Evolutionary conservation across 2,329 filamentous ascomycete species (phyloP).

Genomic region (Trichoderma arundinaceum): DNA sequence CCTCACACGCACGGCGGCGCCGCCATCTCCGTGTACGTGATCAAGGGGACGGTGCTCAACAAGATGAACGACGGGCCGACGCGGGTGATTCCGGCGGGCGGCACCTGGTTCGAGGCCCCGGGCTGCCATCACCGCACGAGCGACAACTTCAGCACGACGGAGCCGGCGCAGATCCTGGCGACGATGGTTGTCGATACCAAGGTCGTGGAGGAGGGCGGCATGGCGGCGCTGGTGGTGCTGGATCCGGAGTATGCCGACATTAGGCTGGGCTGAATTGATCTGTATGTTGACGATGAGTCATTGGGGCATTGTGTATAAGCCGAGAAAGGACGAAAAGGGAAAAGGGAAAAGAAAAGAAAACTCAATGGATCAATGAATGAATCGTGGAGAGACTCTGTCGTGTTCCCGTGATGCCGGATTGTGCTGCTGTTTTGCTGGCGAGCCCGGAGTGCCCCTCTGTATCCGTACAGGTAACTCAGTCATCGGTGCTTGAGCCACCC

Average conservation of each 20-base stretch:
- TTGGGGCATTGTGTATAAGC: too few relatives aligned
- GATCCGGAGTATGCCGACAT: conserved; percentile 35
- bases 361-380: too few relatives aligned
- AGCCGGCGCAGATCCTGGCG: conserved; percentile 32
- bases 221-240: conserved; percentile 33
- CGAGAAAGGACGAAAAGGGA: too few relatives aligned
- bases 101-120: conserved; percentile 36
- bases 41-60: conserved; percentile 36
- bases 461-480: too few relatives aligned
- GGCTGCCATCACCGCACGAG: conserved; percentile 37
- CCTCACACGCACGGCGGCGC: conserved; percentile 37
- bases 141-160: conserved; percentile 35
- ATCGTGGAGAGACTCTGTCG: too few relatives aligned
- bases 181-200: conserved; percentile 34
- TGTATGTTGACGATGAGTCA: too few relatives aligned
- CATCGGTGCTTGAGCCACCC: too few relatives aligned
- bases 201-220: conserved; percentile 33
- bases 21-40: conserved; percentile 33
- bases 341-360: too few relatives aligned
- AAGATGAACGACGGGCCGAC: conserved; percentile 37
- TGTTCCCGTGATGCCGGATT: too few relatives aligned
- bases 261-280: background rate
- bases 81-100: conserved; percentile 34
- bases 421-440: too few relatives aligned
- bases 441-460: too few relatives aligned